A percentile compares a stretch with the other conserved stretches of the same genome.
Conservation (phyloP, 306 rosid genomes). For the Aeschynomene evenia region DNA sequence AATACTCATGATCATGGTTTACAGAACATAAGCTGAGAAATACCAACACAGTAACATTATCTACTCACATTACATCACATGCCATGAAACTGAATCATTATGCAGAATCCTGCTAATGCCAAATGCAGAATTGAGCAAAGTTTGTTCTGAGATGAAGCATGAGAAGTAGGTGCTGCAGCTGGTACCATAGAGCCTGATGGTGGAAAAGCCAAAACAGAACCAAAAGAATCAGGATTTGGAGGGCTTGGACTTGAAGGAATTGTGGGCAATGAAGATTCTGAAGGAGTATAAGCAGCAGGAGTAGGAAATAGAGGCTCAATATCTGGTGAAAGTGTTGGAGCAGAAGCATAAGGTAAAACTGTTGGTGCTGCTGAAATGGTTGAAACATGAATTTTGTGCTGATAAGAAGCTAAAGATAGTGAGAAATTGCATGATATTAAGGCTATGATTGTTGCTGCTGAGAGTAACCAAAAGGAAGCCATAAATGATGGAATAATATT, state of each 20-base stretch:
- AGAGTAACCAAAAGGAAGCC: conserved; percentile 48
- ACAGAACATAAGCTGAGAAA: conserved; percentile 23
- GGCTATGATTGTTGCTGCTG: conserved; percentile 20
- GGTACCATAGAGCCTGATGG: conserved; percentile 37
- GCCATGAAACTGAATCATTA: conserved; percentile 35
- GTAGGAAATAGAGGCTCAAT: conserved; percentile 48
- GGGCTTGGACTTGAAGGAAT: conserved; percentile 53
- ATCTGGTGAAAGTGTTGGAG: conserved; percentile 48
- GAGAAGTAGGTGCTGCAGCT: conserved; percentile 40
- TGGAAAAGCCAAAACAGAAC: conserved; percentile 35
- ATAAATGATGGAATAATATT: conserved; percentile 39
- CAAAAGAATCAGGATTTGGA: conserved; percentile 38
- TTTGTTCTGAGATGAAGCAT: conserved; percentile 26
- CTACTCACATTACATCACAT: conserved; percentile 40
- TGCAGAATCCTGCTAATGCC: conserved; percentile 26
- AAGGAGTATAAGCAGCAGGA: conserved; percentile 39
- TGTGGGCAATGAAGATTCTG: conserved; percentile 45
- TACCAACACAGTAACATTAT: background rate
- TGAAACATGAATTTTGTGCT: conserved; percentile 31
- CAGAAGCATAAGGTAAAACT: conserved; percentile 21
- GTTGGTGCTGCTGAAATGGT: conserved; percentile 51
- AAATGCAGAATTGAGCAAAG: conserved; percentile 26
- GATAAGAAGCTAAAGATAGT: conserved; percentile 26
- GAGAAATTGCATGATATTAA: conserved; percentile 27
- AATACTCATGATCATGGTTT: conserved; percentile 13